phyloP scores from a whole-genome alignment of 768 basidiomycete genomes.

The Leccinum arenicola region DNA sequence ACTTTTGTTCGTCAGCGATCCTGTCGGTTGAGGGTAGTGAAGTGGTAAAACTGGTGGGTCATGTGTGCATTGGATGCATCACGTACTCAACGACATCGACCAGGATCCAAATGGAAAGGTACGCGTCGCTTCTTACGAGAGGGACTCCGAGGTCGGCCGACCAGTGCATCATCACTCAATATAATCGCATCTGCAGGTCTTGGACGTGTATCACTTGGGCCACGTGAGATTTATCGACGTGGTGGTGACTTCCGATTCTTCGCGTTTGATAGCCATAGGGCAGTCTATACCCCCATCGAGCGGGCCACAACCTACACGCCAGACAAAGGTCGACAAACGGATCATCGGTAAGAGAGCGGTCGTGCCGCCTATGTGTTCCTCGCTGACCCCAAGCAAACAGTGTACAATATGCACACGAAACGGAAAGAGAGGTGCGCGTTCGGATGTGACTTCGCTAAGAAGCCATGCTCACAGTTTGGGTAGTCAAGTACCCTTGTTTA shows the following conservation, averaged over 20 bases:
- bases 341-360: slow-evolving; percentile 40
- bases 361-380: not conserved
- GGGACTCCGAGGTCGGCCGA: not conserved
- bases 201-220: slow-evolving; percentile 41
- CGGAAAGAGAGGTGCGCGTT: slow-evolving; percentile 44
- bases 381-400: slow-evolving; percentile 26
- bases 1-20: slow-evolving; percentile 34
- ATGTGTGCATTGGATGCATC: not conserved
- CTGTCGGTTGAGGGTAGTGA: slow-evolving; percentile 49
- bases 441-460: not conserved
- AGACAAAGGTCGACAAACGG: slow-evolving; percentile 49
- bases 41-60: slow-evolving; percentile 42
- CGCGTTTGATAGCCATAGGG: slow-evolving; percentile 46
- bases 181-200: slow-evolving; percentile 24
- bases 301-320: slow-evolving; percentile 44
- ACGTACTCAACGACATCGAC: not conserved
- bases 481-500: slow-evolving; percentile 51
- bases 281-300: slow-evolving; percentile 40
- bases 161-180: not conserved
- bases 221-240: slow-evolving; percentile 49
- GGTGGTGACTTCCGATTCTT: slow-evolving; percentile 44
- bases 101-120: slow-evolving; percentile 45
- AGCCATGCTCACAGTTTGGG: not conserved
- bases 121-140: not conserved
- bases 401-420: slow-evolving; percentile 46